phyloP scores from a whole-genome alignment of 2,329 filamentous ascomycete genomes.

The Aspergillus intermedius region DNA sequence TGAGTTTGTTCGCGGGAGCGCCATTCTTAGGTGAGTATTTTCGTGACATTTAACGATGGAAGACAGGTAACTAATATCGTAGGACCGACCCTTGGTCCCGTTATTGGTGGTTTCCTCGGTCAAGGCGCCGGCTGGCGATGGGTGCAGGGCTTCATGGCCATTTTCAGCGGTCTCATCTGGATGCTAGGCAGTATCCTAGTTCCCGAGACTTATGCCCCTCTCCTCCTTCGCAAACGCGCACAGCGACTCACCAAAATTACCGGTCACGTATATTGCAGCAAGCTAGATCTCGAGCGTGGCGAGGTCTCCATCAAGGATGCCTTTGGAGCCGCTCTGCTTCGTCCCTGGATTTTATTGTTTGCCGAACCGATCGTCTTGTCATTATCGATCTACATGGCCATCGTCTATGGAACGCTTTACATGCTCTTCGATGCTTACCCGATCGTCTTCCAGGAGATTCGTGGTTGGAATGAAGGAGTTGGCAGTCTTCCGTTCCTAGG shows the following conservation, averaged over 20 bases:
- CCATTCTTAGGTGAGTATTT: conserved; percentile 26
- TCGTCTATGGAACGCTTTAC: conserved; percentile 44
- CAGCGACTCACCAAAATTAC: conserved; percentile 37
- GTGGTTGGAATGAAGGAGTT: conserved; percentile 37
- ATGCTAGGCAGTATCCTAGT: conserved; percentile 34
- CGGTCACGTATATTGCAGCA: conserved; percentile 38
- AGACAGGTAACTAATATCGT: conserved; percentile 8
- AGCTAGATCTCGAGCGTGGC: conserved; percentile 27
- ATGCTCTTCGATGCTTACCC: conserved; percentile 45
- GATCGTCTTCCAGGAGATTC: conserved; percentile 39
- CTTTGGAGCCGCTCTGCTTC: conserved; percentile 37
- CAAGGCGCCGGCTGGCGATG: conserved; percentile 42
- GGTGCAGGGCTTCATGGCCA: conserved; percentile 40
- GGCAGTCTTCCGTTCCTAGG: conserved; percentile 40
- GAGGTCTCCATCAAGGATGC: conserved; percentile 29
- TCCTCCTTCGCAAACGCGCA: conserved; percentile 42
- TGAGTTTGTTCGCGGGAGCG: conserved; percentile 37
- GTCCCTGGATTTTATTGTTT: conserved; percentile 41
- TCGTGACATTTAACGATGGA: neutral
- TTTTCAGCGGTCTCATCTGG: conserved; percentile 39
- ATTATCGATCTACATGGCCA: conserved; percentile 40
- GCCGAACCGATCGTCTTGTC: conserved; percentile 43
- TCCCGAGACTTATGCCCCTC: conserved; percentile 44
- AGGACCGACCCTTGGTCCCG: conserved; percentile 45
- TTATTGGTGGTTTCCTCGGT: conserved; percentile 47